Percentiles rank a stretch among this genome's conserved stretches.
phyloP scores from a whole-genome alignment of 2,329 filamentous ascomycete genomes.

The Trichoderma harzianum region DNA sequence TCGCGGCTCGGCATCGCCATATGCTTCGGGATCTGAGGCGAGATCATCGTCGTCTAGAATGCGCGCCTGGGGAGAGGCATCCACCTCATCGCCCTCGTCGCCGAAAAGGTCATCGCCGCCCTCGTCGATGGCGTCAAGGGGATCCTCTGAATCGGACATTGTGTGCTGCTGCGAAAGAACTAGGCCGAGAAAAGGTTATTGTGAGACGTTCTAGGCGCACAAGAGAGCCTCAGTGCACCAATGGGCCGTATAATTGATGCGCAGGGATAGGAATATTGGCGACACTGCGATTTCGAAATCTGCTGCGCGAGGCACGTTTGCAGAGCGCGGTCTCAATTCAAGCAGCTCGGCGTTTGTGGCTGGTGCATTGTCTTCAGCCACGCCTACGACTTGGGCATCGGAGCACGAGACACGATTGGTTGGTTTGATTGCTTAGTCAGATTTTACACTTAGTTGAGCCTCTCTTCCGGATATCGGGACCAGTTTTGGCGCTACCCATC shows the following conservation, averaged over 20 bases:
- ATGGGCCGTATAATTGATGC: background rate
- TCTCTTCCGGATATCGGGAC: background rate
- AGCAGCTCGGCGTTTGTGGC: background rate
- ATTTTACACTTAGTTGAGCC: background rate
- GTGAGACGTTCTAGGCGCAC: too few relatives aligned
- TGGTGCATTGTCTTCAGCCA: background rate
- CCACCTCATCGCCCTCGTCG: conserved; percentile 57
- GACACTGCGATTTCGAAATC: background rate
- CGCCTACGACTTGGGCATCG: background rate
- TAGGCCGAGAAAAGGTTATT: background rate
- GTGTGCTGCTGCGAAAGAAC: conserved; percentile 1
- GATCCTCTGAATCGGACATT: conserved; percentile 58
- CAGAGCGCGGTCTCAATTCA: conserved; percentile 4
- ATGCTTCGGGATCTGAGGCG: conserved; percentile 47
- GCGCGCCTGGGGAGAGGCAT: conserved; percentile 57
- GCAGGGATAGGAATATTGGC: background rate
- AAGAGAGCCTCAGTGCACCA: background rate
- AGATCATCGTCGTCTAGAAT: conserved; percentile 61
- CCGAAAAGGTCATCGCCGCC: conserved; percentile 62
- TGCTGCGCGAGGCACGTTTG: conserved; percentile 17
- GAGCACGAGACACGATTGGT: background rate
- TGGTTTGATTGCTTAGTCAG: background rate
- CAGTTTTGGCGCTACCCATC: background rate
- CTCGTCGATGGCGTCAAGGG: conserved; percentile 50
- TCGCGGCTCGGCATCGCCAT: conserved; percentile 39